These are phyloP conservation scores for Nissolia schottii DNA, from an alignment of 306 rosid species.

Conservation along the genomic window DNA sequence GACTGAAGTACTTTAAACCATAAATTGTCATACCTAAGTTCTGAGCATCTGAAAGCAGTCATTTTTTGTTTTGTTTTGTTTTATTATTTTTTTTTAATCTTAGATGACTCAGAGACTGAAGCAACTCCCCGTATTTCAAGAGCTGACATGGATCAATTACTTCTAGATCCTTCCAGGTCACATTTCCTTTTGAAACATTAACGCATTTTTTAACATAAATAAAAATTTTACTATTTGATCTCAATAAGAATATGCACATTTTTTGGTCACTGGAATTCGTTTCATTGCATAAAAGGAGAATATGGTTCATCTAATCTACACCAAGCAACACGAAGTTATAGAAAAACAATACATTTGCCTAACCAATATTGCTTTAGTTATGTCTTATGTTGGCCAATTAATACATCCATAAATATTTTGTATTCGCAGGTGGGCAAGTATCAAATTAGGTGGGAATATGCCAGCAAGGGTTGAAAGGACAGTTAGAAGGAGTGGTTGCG, in stretches of 20 bases:
- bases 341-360: too few relatives aligned
- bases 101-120: conserved; percentile 46
- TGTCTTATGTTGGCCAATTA: conserved; percentile 54
- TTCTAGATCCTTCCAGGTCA: conserved; percentile 84
- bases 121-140: conserved; percentile 57
- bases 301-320: too few relatives aligned
- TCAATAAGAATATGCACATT: not conserved
- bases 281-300: too few relatives aligned
- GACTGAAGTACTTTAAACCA: not conserved
- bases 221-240: not conserved
- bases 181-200: not conserved
- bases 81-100: conserved; percentile 18
- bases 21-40: not conserved
- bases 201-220: not conserved
- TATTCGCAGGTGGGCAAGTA: conserved; percentile 53
- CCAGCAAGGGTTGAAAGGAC: conserved; percentile 80
- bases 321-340: too few relatives aligned
- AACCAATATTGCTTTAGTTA: not conserved
- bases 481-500: conserved; percentile 40
- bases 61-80: too few relatives aligned
- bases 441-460: conserved; percentile 72
- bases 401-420: conserved; percentile 13
- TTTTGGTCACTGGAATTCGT: too few relatives aligned
- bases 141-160: conserved; percentile 80
- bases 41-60: not conserved